Conservation (phyloP, 2,329 filamentous ascomycete species). For the Cadophora malorum region DNA sequence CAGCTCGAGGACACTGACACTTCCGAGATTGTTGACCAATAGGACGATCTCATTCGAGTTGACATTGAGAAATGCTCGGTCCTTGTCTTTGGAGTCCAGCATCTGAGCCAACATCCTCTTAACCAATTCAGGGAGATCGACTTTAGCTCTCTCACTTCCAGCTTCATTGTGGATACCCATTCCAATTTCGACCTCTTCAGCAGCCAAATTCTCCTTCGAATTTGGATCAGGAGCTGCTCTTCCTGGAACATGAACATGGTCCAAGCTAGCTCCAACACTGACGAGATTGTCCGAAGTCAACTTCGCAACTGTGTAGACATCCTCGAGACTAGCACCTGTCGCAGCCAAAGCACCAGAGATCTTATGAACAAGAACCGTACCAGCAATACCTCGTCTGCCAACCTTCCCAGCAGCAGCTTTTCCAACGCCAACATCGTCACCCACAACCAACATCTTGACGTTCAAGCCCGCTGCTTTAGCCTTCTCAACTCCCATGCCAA, state of each 20-base stretch:
- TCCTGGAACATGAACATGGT: slow-evolving; percentile 93
- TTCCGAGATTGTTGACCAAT: slow-evolving; percentile 73
- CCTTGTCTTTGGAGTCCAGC: slow-evolving; percentile 65
- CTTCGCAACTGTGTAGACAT: slow-evolving; percentile 76
- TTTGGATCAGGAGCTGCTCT: slow-evolving; percentile 61
- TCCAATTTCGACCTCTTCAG: slow-evolving; percentile 66
- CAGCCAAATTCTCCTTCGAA: slow-evolving; percentile 61
- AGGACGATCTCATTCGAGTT: slow-evolving; percentile 67
- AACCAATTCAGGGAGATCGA: slow-evolving; percentile 56
- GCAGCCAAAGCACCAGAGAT: slow-evolving; percentile 84
- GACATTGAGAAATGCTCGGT: slow-evolving; percentile 66
- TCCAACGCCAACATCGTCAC: slow-evolving; percentile 91
- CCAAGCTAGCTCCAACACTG: slow-evolving; percentile 83
- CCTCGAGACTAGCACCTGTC: slow-evolving; percentile 67
- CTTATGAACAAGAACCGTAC: slow-evolving; percentile 91
- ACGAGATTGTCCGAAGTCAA: slow-evolving; percentile 78
- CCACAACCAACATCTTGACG: slow-evolving; percentile 90
- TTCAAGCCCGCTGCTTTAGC: slow-evolving; percentile 78
- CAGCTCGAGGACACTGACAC: slow-evolving; percentile 70
- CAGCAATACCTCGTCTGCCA: slow-evolving; percentile 86
- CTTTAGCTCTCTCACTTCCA: slow-evolving; percentile 57
- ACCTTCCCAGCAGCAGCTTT: slow-evolving; percentile 86
- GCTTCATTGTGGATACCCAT: slow-evolving; percentile 78
- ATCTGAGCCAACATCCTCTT: slow-evolving; percentile 70
- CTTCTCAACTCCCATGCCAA: slow-evolving; percentile 93